phyloP scores from a whole-genome alignment of 179 eudicot genomes.

The Amaranthus tricolor region DNA sequence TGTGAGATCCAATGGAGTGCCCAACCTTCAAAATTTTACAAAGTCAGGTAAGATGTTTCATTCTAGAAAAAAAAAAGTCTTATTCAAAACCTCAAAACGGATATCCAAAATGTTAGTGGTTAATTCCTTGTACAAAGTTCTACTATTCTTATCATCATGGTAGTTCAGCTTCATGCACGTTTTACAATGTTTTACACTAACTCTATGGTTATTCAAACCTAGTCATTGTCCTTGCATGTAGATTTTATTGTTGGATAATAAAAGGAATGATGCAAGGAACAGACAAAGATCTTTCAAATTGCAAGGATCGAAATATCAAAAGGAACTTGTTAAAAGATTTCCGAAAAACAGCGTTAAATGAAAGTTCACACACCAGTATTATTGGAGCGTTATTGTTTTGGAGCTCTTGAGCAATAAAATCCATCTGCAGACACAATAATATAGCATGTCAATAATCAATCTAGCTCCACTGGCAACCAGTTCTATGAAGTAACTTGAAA shows the following conservation, averaged over 20 bases:
- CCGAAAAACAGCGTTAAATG: not conserved
- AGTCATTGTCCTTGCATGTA: not conserved
- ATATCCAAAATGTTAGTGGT: not conserved
- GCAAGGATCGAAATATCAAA: not conserved
- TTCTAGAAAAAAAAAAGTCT: not conserved
- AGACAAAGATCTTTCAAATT: not conserved
- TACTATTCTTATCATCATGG: not conserved
- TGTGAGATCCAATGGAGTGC: constrained; percentile 85
- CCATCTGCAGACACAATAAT: constrained; percentile 46
- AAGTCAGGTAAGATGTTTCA: constrained; percentile 13
- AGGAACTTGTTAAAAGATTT: not conserved
- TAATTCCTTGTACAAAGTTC: not conserved
- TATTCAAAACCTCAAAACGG: constrained; percentile 1
- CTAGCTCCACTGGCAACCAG: not conserved
- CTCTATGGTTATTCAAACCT: not conserved
- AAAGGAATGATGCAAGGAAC: not conserved
- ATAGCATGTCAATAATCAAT: constrained; percentile 11
- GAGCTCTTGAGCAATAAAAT: constrained; percentile 63
- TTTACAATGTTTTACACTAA: not conserved
- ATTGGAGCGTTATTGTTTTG: constrained; percentile 50
- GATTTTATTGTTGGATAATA: not conserved
- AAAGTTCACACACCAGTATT: constrained; percentile 51
- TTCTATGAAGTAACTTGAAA: not conserved
- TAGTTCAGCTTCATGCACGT: not conserved
- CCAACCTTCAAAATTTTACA: constrained; percentile 55